Base-by-base conservation (phyloP, 2,329 filamentous ascomycete species). In the Ustilaginoidea virens region DNA sequence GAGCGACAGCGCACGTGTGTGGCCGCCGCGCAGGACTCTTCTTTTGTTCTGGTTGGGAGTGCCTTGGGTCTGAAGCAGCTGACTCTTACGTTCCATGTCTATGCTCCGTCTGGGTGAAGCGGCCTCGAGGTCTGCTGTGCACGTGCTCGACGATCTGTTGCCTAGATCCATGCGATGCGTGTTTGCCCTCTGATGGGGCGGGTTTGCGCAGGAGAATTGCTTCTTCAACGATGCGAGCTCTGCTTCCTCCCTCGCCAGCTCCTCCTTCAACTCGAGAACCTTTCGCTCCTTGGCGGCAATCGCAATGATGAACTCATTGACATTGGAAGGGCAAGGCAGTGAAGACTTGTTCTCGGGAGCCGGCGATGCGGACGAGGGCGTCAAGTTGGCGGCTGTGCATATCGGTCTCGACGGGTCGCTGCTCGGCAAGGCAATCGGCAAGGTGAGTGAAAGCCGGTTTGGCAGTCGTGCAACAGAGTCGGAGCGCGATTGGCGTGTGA, bases 211-310 rank as follows among this genome's bases (percentile, higher is more conserved):
- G 2, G 80, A 70, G 77, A 82, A 96, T 51, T 85, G 78, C 44
- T 70, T 77, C 61, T 94, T 96, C 36, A 98, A 61, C 23, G 61
- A 68, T 26, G 62, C 60, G 23, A 98, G 61, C 26, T 92, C 80
- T 9, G 61, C 56, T 49, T 98, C 87, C 5, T 90, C 87, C 34
- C 75, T 76, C 15, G 63, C 59, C n/a, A 98, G 61, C 52, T 96
- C 87, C 51, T 98, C 90, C 34, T 76, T 79, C 29, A 98, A 61
- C 54, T 96, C 90, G 33, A 98, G 58, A 2, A 98, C 87, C 39
- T 74, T 75, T 33, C 90, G 69, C 57, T 98, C 90, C 55, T 96
- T 86, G 10, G 82, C 76, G 25, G 90, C 90, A 43, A 98, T 79
- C 33, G 86, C 80, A 36, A 83, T 86, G 39, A 98, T 74, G 44